phyloP scores from a whole-genome alignment of 73 alveolate species.

The Tetrahymena malaccensis region DNA sequence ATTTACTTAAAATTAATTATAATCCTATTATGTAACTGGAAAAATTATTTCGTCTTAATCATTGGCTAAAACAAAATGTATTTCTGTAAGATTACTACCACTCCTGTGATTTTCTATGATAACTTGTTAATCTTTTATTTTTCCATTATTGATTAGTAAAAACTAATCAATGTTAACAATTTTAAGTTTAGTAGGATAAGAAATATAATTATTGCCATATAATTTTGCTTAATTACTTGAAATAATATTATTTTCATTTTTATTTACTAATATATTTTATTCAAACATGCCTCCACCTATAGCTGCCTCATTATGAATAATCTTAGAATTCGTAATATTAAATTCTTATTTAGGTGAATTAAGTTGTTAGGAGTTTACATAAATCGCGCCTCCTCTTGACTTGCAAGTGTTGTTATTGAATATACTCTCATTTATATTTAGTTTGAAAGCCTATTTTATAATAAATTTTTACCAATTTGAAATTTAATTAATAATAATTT shows the following conservation, averaged over 20 bases:
- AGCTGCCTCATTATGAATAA: neutral
- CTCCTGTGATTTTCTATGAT: neutral
- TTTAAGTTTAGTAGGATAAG: neutral
- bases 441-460: no score
- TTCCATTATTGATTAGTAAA: neutral
- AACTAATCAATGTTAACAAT: neutral
- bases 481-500: no score
- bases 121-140: neutral
- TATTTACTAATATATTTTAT: no score
- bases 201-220: neutral
- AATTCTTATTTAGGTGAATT: neutral
- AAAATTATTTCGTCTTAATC: neutral
- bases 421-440: neutral
- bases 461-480: no score
- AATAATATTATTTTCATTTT: no score
- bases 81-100: neutral
- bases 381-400: neutral
- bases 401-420: neutral
- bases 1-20: neutral
- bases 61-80: neutral
- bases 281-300: neutral
- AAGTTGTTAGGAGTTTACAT: neutral
- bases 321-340: neutral
- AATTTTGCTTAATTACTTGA: neutral
- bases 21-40: neutral